Conservation (phyloP, 768 basidiomycete species). For the Collybia sp. region DNA sequence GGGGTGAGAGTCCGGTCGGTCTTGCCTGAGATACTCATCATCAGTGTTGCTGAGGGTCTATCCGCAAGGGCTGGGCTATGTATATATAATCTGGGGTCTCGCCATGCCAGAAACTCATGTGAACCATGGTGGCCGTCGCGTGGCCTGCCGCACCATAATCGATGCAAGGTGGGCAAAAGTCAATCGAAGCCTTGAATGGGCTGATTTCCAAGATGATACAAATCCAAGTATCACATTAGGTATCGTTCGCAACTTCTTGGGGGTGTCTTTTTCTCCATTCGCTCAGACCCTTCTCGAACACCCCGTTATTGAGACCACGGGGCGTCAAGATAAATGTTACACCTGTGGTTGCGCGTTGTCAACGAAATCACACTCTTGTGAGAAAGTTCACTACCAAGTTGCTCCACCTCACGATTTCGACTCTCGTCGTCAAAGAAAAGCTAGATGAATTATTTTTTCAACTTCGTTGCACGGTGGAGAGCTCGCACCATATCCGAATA, state of each 20-base stretch:
- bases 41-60: too few relatives aligned
- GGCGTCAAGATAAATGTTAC: slow-evolving; percentile 79
- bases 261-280: slow-evolving; percentile 59
- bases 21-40: too few relatives aligned
- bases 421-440: slow-evolving; percentile 72
- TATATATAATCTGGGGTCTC: too few relatives aligned
- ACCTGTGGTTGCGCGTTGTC: slow-evolving; percentile 33
- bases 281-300: slow-evolving; percentile 66
- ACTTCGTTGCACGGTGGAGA: background rate
- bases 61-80: too few relatives aligned
- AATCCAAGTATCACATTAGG: too few relatives aligned
- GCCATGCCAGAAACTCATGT: too few relatives aligned
- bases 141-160: slow-evolving; percentile 1
- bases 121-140: background rate
- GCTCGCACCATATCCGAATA: slow-evolving; percentile 71
- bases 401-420: slow-evolving; percentile 59
- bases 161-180: background rate
- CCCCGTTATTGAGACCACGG: slow-evolving; percentile 51
- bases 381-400: slow-evolving; percentile 36
- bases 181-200: too few relatives aligned
- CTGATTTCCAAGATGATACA: too few relatives aligned
- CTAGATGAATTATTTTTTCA: slow-evolving; percentile 18
- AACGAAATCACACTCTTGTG: background rate
- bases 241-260: slow-evolving; percentile 1
- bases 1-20: slow-evolving; percentile 1